A percentile compares a stretch with the other conserved stretches of the same genome.
Conservation (phyloP, 2,329 filamentous ascomycete species). For the Aspergillus fructus region DNA sequence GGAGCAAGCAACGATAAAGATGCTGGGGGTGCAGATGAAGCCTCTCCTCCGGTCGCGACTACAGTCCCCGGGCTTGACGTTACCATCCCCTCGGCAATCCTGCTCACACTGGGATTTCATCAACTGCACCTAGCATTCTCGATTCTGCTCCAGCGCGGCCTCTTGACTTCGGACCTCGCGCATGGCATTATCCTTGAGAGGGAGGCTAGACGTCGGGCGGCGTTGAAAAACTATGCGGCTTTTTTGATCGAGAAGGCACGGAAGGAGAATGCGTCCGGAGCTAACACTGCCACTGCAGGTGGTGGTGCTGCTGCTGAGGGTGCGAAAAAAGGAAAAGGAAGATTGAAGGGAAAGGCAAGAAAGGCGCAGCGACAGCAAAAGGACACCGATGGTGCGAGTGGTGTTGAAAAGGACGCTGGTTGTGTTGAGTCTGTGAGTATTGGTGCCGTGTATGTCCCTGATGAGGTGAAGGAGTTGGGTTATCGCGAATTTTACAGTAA, state of each 20-base stretch:
- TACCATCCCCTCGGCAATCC: slow-evolving; percentile 24
- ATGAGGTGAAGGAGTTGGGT: slow-evolving; percentile 18
- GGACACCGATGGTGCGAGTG: background rate
- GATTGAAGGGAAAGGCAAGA: background rate
- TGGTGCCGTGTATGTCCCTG: background rate
- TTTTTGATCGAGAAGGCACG: background rate
- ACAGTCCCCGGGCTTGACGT: slow-evolving; percentile 16
- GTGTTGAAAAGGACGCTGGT: background rate
- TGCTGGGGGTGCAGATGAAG: too few species aligned
- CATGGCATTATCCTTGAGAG: slow-evolving; percentile 27
- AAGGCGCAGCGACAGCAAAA: background rate
- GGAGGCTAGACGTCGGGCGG: slow-evolving; percentile 28
- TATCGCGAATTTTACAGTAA: slow-evolving; percentile 22
- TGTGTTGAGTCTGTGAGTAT: background rate
- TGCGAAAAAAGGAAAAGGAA: background rate
- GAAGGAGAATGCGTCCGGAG: background rate
- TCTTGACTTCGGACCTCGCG: slow-evolving; percentile 18
- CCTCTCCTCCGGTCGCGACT: background rate
- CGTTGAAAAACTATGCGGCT: slow-evolving; percentile 15
- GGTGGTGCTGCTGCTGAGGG: background rate
- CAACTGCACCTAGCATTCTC: slow-evolving; percentile 21
- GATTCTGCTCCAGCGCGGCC: slow-evolving; percentile 16
- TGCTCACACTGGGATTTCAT: slow-evolving; percentile 29
- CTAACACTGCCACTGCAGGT: background rate
- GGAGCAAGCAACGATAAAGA: too few species aligned